Base-by-base conservation (phyloP, 306 rosid species). In the Amphicarpaea edgeworthii region DNA sequence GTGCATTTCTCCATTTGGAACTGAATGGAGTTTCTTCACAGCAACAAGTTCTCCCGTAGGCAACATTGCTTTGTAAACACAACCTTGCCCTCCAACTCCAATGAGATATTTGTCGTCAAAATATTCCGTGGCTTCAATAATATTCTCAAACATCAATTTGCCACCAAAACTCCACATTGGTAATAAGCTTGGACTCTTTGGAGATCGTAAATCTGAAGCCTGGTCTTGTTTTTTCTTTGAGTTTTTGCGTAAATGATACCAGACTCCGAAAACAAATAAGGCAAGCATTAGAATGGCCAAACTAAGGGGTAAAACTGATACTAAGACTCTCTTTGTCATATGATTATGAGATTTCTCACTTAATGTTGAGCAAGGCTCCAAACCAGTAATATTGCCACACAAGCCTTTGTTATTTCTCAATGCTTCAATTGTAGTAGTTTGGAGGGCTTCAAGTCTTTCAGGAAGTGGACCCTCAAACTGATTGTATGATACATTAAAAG, bases 141-240 rank as follows among this genome's bases (percentile, higher is more conserved):
- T 51, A 17, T 51, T 19, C 58, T 51, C 58, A 8, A 51, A 51
- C 7, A 8, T 12, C 10, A 51, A 2, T 17, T 51, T 65, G 0
- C 78, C 41, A 12, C 28, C 68, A 77, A 30, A 77, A 53, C 60
- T 26, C 81, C 68, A 43, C 2, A 54, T 34, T 11, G 26, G 50
- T 16, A 45, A 61, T 59, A 60, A 7, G 58, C 50, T 37, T 15
- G 26, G 37, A 30, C 37, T 30, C 37, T 7, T 30, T 4, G 6
- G 37, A 16, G 30, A 7, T 11, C 3, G 46, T 16, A 6, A n/a
- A 16, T 37, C 19, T 23, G 0, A 6, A 17, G 24, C 58, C 5
- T 37, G 21, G 19, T 16, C 7, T 38, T 60, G n/a, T 11, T 2
- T 5, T 49, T 42, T 30, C 47, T 54, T 21, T 55, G n/a, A 7